Conservation (phyloP, 1,284 basidiomycete genomes). For the Papiliotrema fonsecae region DNA sequence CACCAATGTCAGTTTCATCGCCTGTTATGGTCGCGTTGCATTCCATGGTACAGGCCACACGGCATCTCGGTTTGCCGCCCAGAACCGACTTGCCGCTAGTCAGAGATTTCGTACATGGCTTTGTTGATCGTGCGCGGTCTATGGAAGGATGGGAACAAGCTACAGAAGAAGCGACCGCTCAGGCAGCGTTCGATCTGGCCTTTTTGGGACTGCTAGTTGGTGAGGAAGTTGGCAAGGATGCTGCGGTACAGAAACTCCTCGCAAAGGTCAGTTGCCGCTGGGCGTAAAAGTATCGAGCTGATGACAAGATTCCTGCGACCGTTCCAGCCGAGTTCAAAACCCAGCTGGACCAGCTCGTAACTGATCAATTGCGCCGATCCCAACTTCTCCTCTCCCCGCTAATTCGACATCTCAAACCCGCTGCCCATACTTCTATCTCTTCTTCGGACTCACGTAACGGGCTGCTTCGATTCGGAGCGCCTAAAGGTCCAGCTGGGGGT, state of each 20-base stretch:
- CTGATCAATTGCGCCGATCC: constrained; percentile 28
- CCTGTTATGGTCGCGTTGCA: constrained; percentile 30
- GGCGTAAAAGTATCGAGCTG: neutral
- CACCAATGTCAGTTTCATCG: constrained; percentile 28
- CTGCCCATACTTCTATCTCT: neutral
- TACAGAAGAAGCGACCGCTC: constrained; percentile 16
- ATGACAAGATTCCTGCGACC: constrained; percentile 10
- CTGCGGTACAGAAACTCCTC: constrained; percentile 16
- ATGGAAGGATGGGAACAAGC: constrained; percentile 29
- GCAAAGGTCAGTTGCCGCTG: constrained; percentile 16
- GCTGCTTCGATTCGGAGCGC: constrained; percentile 34
- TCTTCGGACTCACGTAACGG: constrained; percentile 19
- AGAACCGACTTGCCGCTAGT: constrained; percentile 18
- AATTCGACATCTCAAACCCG: constrained; percentile 20
- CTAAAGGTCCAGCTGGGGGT: constrained; percentile 8
- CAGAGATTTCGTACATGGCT: constrained; percentile 19
- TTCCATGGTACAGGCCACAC: constrained; percentile 26
- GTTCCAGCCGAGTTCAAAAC: constrained; percentile 7
- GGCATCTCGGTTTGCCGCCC: constrained; percentile 34
- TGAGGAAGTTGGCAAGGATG: constrained; percentile 14
- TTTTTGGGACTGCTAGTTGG: constrained; percentile 30
- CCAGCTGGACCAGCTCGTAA: constrained; percentile 17
- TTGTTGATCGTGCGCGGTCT: constrained; percentile 14
- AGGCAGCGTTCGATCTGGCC: constrained; percentile 33
- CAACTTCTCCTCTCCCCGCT: constrained; percentile 39